Conservation (phyloP, 2,329 filamentous ascomycete species). For the Trichoderma semiorbis region DNA sequence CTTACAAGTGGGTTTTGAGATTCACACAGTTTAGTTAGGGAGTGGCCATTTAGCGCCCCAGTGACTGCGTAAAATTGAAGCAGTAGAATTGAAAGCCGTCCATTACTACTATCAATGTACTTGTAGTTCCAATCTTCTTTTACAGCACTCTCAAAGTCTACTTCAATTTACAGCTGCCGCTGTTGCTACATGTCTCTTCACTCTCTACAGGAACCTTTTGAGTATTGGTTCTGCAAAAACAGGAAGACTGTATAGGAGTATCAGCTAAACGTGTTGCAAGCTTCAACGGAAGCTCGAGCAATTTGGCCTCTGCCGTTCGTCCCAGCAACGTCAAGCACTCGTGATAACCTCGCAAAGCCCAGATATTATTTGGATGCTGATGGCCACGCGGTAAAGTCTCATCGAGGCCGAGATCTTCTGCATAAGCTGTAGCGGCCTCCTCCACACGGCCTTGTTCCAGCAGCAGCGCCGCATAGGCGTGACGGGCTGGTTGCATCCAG, state of each 20-base stretch:
- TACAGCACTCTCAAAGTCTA: neutral
- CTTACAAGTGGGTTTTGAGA: neutral
- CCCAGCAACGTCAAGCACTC: constrained; percentile 49
- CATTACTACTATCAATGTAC: no score
- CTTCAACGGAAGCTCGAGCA: constrained; percentile 42
- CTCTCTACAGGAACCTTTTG: neutral
- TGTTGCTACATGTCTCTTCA: neutral
- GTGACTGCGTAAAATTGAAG: no score
- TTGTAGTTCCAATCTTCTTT: no score
- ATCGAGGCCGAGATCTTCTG: constrained; percentile 56
- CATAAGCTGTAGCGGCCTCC: constrained; percentile 54
- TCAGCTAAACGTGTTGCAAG: constrained; percentile 55
- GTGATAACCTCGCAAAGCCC: constrained; percentile 67
- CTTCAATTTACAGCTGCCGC: neutral
- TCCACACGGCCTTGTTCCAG: constrained; percentile 58
- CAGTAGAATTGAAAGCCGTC: no score
- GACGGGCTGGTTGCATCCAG: constrained; percentile 70
- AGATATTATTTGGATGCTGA: constrained; percentile 70
- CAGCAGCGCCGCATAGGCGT: constrained; percentile 64
- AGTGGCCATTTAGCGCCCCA: no score
- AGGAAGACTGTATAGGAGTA: constrained; percentile 45
- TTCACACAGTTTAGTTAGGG: neutral
- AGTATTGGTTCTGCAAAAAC: constrained; percentile 1
- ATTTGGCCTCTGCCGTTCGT: constrained; percentile 34
- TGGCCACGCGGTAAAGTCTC: constrained; percentile 55